These are phyloP conservation scores for Cyberlindnera xishuangbannaensis DNA, from an alignment of 805 yeast genomes.

Conservation along the genomic window DNA sequence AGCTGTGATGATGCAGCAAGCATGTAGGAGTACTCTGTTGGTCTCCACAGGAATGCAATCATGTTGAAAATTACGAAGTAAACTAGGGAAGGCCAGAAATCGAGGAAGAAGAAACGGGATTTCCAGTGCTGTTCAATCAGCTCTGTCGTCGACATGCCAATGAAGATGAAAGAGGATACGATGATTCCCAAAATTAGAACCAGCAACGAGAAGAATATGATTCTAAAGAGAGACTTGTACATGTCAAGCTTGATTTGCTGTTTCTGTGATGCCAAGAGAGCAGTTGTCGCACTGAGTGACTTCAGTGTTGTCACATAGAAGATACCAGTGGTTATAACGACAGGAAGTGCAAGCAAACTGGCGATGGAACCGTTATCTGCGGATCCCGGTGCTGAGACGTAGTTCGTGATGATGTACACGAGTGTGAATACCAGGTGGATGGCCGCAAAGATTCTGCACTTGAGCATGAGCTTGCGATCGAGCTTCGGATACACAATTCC, in stretches of 20 bases:
- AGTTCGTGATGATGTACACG: constrained; percentile 49
- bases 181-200: constrained; percentile 66
- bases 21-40: constrained; percentile 91
- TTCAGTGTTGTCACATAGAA: constrained; percentile 73
- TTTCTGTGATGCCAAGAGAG: constrained; percentile 71
- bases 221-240: constrained; percentile 72
- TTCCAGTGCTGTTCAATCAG: constrained; percentile 89
- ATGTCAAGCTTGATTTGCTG: constrained; percentile 86
- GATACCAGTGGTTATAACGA: constrained; percentile 58
- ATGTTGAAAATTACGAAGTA: constrained; percentile 80
- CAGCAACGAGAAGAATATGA: constrained; percentile 67
- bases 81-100: constrained; percentile 92
- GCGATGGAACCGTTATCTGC: constrained; percentile 27
- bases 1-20: constrained; percentile 91
- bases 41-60: constrained; percentile 93
- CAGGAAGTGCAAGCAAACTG: constrained; percentile 51
- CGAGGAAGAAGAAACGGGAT: constrained; percentile 77
- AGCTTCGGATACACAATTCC: constrained; percentile 90
- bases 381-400: constrained; percentile 44
- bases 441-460: constrained; percentile 53
- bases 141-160: constrained; percentile 70
- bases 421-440: constrained; percentile 51
- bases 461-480: constrained; percentile 67
- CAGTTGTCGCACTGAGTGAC: constrained; percentile 70
- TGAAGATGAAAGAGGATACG: constrained; percentile 59